Percentiles rank a stretch among this genome's conserved stretches.
Evolutionary conservation across 345 rosid genomes (phyloP).

Genomic region (Viola odorata): DNA sequence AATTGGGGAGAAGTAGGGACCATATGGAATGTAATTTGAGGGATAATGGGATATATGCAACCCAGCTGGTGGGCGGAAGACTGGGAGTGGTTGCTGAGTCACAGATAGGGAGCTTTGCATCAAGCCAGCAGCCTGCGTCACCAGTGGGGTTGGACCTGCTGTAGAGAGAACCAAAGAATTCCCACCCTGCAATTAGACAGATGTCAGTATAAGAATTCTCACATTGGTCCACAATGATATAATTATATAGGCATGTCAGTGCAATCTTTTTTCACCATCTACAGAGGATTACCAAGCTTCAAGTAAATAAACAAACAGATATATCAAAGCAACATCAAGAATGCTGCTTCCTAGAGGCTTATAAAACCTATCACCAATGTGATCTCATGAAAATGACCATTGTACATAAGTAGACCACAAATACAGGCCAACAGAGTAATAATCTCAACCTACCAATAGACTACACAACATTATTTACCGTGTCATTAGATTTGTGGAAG

Average conservation of each 20-base stretch:
- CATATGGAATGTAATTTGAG: constrained; percentile 77
- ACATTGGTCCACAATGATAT: constrained; percentile 2
- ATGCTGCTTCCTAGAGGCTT: no score
- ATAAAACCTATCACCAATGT: no score
- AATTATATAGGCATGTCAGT: background rate
- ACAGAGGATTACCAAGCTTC: no score
- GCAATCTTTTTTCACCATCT: no score
- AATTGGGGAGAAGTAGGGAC: constrained; percentile 66
- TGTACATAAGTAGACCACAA: no score
- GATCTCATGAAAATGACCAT: no score
- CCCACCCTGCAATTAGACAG: constrained; percentile 52
- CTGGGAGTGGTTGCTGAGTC: constrained; percentile 79
- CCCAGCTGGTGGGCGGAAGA: constrained; percentile 81
- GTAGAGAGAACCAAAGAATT: constrained; percentile 62
- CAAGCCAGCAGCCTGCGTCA: constrained; percentile 72
- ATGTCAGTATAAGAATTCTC: constrained; percentile 21
- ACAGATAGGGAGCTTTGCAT: constrained; percentile 77
- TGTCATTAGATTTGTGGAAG: no score
- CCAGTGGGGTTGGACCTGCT: constrained; percentile 59
- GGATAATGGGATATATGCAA: constrained; percentile 79
- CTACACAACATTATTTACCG: no score
- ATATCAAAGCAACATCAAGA: no score
- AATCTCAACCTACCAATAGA: no score
- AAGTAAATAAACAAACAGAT: background rate
- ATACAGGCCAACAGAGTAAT: no score